These are phyloP conservation scores for Ustilago curta DNA, from an alignment of 1,284 basidiomycete genomes.

Conservation along the genomic window DNA sequence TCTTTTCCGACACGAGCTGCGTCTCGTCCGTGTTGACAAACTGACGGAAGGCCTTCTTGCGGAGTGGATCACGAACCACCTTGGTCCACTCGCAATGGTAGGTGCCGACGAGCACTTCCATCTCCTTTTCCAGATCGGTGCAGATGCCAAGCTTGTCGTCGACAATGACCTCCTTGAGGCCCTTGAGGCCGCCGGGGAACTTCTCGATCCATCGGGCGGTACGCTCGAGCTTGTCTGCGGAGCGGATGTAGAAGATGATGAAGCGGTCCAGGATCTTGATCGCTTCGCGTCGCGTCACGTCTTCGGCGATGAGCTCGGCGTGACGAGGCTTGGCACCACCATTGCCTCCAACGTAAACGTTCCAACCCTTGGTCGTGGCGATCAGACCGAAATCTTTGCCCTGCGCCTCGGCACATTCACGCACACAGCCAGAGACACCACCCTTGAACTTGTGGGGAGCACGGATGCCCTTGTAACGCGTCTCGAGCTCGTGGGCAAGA, in stretches of 20 bases:
- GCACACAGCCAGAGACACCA: constrained; percentile 77
- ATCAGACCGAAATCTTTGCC: constrained; percentile 82
- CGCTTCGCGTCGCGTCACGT: constrained; percentile 68
- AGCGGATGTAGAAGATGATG: constrained; percentile 78
- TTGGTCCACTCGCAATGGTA: constrained; percentile 80
- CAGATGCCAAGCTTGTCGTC: constrained; percentile 84
- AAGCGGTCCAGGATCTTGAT: constrained; percentile 78
- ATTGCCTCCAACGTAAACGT: constrained; percentile 80
- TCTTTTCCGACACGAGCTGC: constrained; percentile 73
- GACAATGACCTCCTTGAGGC: constrained; percentile 76
- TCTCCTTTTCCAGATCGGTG: constrained; percentile 77
- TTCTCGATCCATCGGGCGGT: constrained; percentile 82
- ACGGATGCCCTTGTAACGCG: constrained; percentile 78
- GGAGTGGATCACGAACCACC: constrained; percentile 75
- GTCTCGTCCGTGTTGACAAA: constrained; percentile 78
- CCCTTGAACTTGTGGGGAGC: constrained; percentile 82
- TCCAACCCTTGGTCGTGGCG: constrained; percentile 76
- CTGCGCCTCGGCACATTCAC: constrained; percentile 75
- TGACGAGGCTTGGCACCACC: constrained; percentile 79
- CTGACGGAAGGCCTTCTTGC: constrained; percentile 76
- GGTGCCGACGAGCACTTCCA: constrained; percentile 77
- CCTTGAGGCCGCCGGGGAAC: constrained; percentile 79
- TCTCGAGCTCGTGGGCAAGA: constrained; percentile 79
- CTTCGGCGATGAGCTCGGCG: constrained; percentile 73
- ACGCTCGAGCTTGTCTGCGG: constrained; percentile 74